Evolutionary conservation across 164 flowering plant species (phyloP), one percentile per base, ranked within the genome.

Genomic region (Aristolochia californica): DNA sequence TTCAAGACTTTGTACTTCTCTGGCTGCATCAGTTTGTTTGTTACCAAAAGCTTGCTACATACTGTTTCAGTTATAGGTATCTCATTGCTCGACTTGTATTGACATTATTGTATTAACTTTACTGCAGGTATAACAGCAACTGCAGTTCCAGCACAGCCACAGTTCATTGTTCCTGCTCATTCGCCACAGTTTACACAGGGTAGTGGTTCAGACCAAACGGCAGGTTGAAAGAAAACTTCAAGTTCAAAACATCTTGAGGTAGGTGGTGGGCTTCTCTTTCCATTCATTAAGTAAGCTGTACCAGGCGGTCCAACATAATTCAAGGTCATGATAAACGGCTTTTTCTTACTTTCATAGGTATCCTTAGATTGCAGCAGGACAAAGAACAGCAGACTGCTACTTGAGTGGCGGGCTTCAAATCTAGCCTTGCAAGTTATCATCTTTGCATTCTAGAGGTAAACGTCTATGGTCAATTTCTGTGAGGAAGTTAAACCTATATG

Each of bases 281-380:
- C 24, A 14, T 61, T 52, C 16, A n/a, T n/a, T 18, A 23, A 27
- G 54, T 50, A 50, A 23, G 26, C 14, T 48, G 23, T 4, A 48
- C 51, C 51, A 16, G 40, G 40, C 10, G n/a, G 7, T 34, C 10
- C 1, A 34, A 34, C 40, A 34, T 34, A 34, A 2, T 34, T 34
- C 40, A 5, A 34, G 40, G 40, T 34, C 40, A 34, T 34, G 40
- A 34, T 34, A 8, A 28, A 12, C 10, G 10, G 5, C 10, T 34
- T 18, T 12, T 50, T 56, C 26, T 30, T 17, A 5, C 38, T 22
- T n/a, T 38, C 63, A 64, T 76, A 84, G 93, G 73, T 78, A 69
- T 77, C 87, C 79, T 79, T 83, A 82, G 83, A 79, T 81, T 86
- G 91, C 96, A 83, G 95, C 95, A 85, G 85, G 96, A 83, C 93